phyloP scores from a whole-genome alignment of 2,329 filamentous ascomycete species.

The Fusarium tuaranense region DNA sequence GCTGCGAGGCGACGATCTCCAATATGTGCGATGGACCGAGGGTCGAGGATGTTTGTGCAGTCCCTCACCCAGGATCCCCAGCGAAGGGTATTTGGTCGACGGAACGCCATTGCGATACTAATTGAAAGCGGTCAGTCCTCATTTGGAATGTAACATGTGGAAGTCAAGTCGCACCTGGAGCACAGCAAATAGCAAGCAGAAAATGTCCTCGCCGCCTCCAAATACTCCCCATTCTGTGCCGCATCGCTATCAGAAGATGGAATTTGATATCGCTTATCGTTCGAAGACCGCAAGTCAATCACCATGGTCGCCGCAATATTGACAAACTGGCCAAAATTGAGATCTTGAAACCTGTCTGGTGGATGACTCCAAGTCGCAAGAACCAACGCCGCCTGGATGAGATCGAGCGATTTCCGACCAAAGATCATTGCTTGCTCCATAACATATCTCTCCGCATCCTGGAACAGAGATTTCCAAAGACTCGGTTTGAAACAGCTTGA shows the following conservation, averaged over 20 bases:
- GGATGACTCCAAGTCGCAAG: slow-evolving; percentile 31
- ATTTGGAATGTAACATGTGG: no score
- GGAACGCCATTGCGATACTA: slow-evolving; percentile 22
- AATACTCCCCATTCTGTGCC: background rate
- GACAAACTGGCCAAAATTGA: slow-evolving; percentile 32
- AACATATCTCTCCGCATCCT: slow-evolving; percentile 20
- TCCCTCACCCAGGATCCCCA: slow-evolving; percentile 19
- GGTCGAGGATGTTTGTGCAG: slow-evolving; percentile 3
- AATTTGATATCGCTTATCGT: slow-evolving; percentile 18
- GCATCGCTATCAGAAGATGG: background rate
- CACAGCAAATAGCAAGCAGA: slow-evolving; percentile 18
- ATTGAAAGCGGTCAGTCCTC: no score
- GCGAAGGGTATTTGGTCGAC: slow-evolving; percentile 6
- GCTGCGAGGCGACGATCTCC: slow-evolving; percentile 11
- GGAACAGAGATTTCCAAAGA: slow-evolving; percentile 18
- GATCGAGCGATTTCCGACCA: slow-evolving; percentile 28
- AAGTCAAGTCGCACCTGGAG: no score
- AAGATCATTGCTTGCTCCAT: slow-evolving; percentile 24
- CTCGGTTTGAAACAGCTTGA: slow-evolving; percentile 12
- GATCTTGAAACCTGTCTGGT: slow-evolving; percentile 15
- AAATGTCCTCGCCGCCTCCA: slow-evolving; percentile 14
- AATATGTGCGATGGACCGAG: background rate
- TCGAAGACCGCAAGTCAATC: slow-evolving; percentile 28
- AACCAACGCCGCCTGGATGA: slow-evolving; percentile 28
- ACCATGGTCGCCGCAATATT: slow-evolving; percentile 34